Percentiles rank a stretch among this genome's conserved stretches.
Evolutionary conservation across 495 filamentous ascomycete genomes (phyloP).

Genomic region (Penicillium silybi): DNA sequence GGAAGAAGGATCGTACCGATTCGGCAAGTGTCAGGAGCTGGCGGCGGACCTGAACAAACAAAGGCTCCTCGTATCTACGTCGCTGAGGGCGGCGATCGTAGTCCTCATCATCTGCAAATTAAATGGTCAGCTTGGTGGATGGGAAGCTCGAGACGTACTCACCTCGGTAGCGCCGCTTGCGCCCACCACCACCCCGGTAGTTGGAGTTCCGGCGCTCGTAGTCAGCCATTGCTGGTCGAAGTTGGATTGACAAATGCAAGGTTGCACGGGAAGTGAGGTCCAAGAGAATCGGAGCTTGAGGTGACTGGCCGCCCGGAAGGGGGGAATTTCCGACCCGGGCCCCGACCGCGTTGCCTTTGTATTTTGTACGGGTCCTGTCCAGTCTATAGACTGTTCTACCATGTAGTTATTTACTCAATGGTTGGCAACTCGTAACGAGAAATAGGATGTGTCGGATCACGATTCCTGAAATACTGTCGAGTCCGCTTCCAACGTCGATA

Average conservation of each 20-base stretch:
- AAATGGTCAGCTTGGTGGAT: conserved; percentile 7
- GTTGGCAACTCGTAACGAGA: too few species aligned
- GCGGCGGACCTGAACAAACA: conserved; percentile 69
- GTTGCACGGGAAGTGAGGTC: background rate
- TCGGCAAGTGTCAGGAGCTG: conserved; percentile 82
- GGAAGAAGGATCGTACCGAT: conserved; percentile 49
- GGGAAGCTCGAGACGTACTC: conserved; percentile 12
- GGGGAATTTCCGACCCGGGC: conserved; percentile 11
- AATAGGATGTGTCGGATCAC: too few species aligned
- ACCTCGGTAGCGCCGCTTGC: conserved; percentile 64
- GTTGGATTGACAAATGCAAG: background rate
- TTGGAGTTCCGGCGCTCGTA: conserved; percentile 61
- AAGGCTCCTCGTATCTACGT: conserved; percentile 75
- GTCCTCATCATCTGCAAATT: conserved; percentile 65
- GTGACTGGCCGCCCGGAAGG: conserved; percentile 9
- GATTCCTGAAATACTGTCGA: too few species aligned
- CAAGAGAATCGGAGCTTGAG: conserved; percentile 9
- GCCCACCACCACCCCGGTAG: conserved; percentile 51
- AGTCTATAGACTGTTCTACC: too few species aligned
- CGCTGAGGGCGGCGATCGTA: conserved; percentile 69
- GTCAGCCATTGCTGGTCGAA: conserved; percentile 58
- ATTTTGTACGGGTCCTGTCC: background rate
- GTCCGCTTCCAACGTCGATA: too few species aligned
- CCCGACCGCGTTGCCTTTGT: background rate
- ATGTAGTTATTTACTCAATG: too few species aligned